Evolutionary conservation across 73 alveolate species (phyloP), one percentile per base, ranked within the genome.

Genomic region (Paramecium biaurelia): DNA sequence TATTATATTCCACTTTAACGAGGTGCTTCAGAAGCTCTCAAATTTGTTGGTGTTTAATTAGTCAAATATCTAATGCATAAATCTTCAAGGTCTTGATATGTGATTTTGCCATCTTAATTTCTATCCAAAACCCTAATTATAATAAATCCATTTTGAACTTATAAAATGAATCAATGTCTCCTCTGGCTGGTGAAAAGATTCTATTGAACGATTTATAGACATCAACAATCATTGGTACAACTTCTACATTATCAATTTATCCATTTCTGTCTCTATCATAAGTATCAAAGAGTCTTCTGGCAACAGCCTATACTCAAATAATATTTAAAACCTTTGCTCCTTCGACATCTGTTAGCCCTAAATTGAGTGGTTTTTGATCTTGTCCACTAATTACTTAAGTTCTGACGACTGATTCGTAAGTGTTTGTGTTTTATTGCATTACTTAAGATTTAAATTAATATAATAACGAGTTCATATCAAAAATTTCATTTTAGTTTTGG

Each of bases 251-350:
- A 79, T 79, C 90, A 43, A 79, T 79, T 18, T 79, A 79, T 20
- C 74, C 70, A 47, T 79, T 79, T 79, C 90, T 79, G 47, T 79
- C 90, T 79, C 90, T 79, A n/a, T 79, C 90, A 79, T 79, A 79
- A 23, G 90, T 79, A 79, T 79, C 90, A 45, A 79, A 79, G 8
- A 79, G 43, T 79, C 90, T 79, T 79, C 90, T 79, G 18, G 90
- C 90, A 79, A 79, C 90, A 42, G 90, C 90, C 90, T 79, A 45
- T 15, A 6, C n/a, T 23, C 28, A 43, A 24, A 42, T 18, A 42
- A 38, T 47, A 34, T 4, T 5, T n/a, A 43, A 41, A 14, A 79
- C 90, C 72, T 79, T 79, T 79, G 90, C 90, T 30, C 90, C 90
- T 45, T 79, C 90, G 1, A 79, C 70, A 79, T 79, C 90, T 23